Evolutionary conservation across 352 stramenopile species (phyloP), one percentile per base, ranked within the genome.

Genomic region (Saprolegnia diclina): DNA sequence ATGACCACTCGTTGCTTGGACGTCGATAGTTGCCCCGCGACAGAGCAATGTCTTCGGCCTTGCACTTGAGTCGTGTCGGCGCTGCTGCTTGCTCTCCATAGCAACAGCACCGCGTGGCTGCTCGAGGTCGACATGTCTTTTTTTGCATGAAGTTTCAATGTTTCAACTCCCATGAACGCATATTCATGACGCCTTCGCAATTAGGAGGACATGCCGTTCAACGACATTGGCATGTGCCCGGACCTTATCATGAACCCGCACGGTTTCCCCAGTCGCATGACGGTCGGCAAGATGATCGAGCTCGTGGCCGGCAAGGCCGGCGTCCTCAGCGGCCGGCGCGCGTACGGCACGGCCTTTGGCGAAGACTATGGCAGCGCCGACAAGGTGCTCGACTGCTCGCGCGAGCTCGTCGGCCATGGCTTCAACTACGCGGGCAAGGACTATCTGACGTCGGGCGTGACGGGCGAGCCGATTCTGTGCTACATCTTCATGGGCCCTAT

Each of bases 201-300:
- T 88, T 90, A 98, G 78, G 97, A 98, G 72, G 97, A 99, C 83
- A 98, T 99, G 92, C 98, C 98, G 26, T 99, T 99, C 76, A 98
- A 97, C 75, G 97, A 99, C 77, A 81, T 93, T 57, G 98, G 98
- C 19, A 90, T 99, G 44, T 98, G 93, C 64, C 97, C 97, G 0
- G 98, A 99, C 79, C 76, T 99, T 40, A 99, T 99, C 75, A 99
- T 99, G 96, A 99, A 99, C 80, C 97, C 98, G 53, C 98, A 99
- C 82, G 97, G 97, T 70, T 99, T 99, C 80, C 98, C 98, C 38
- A 98, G 90, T 72, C 96, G 98, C 64, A 99, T 99, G 98, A 99
- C 97, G 16, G 95, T 99, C 16, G 95, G 94, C 24, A 99, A 99
- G 79, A 97, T 99, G 79, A 98, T 99, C 21, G 98, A 99, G 81